A percentile compares a stretch with the other conserved stretches of the same genome.
Conservation (phyloP, 2,329 filamentous ascomycete species). For the Aaosphaeria arxii region DNA sequence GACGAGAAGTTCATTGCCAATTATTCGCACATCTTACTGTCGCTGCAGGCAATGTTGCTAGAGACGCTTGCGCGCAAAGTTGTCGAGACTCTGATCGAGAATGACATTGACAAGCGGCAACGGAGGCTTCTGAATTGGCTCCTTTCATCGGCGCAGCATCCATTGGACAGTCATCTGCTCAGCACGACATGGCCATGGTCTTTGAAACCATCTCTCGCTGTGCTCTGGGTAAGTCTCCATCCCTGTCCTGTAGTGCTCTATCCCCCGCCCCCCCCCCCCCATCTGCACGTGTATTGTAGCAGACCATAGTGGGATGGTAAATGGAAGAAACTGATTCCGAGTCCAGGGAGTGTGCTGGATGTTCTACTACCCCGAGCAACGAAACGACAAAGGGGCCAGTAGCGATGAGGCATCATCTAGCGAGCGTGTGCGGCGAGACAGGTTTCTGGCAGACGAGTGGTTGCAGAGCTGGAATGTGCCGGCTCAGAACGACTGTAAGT, state of each 20-base stretch:
- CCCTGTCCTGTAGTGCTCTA: no score
- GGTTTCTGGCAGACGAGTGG: not conserved
- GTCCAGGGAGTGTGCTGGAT: slow-evolving; percentile 40
- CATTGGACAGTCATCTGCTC: slow-evolving; percentile 36
- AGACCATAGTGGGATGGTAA: not conserved
- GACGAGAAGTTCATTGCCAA: slow-evolving; percentile 42
- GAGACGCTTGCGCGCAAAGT: slow-evolving; percentile 26
- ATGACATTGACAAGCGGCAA: slow-evolving; percentile 30
- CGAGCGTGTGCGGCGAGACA: not conserved
- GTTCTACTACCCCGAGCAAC: slow-evolving; percentile 25
- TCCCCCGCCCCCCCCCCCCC: no score
- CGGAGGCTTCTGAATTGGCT: slow-evolving; percentile 37
- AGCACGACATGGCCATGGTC: slow-evolving; percentile 45
- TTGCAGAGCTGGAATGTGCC: slow-evolving; percentile 18
- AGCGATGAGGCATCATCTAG: not conserved
- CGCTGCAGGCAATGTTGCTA: slow-evolving; percentile 35
- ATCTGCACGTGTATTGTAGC: not conserved
- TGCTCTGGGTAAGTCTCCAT: slow-evolving; percentile 30
- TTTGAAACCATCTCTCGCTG: slow-evolving; percentile 42
- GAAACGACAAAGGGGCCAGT: not conserved
- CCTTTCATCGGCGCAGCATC: slow-evolving; percentile 32
- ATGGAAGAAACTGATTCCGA: not conserved
- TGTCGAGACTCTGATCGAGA: slow-evolving; percentile 24
- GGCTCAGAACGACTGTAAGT: slow-evolving; percentile 34
- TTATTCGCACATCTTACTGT: slow-evolving; percentile 42